phyloP scores from a whole-genome alignment of 2,329 filamentous ascomycete genomes.

The Alternaria arbusti region DNA sequence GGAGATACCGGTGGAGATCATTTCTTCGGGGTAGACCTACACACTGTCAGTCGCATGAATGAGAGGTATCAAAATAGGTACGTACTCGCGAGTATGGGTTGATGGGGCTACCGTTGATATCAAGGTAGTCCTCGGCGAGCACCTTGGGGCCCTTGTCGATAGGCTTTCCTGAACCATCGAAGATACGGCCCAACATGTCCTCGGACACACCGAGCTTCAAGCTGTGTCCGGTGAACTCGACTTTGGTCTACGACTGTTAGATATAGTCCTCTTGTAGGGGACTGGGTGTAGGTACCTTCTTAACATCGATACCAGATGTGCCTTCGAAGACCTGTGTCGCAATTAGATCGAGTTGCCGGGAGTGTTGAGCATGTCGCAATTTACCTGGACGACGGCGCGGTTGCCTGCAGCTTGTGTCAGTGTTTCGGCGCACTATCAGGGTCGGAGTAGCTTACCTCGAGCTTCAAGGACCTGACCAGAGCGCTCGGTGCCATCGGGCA shows the following conservation, averaged over 20 bases:
- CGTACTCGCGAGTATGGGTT: slow-evolving; percentile 95
- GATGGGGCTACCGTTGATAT: slow-evolving; percentile 98
- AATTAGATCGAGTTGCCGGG: slow-evolving; percentile 26
- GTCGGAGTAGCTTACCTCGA: slow-evolving; percentile 69
- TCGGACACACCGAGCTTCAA: slow-evolving; percentile 98
- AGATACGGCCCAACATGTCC: slow-evolving; percentile 99
- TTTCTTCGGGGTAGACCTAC: slow-evolving; percentile 97
- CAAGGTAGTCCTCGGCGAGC: slow-evolving; percentile 94
- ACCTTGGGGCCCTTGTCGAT: slow-evolving; percentile 99
- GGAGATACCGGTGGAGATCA: slow-evolving; percentile 99
- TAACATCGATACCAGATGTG: slow-evolving; percentile 96
- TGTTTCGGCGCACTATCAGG: not conserved
- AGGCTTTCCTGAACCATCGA: slow-evolving; percentile 95
- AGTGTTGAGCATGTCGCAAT: not conserved
- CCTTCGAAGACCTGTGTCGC: slow-evolving; percentile 86
- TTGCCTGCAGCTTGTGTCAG: slow-evolving; percentile 66
- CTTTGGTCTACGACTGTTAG: slow-evolving; percentile 73
- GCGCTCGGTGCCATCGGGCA: slow-evolving; percentile 92
- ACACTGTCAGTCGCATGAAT: slow-evolving; percentile 25
- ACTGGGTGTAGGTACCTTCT: slow-evolving; percentile 67
- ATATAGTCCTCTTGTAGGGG: slow-evolving; percentile 13
- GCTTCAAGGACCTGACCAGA: slow-evolving; percentile 97
- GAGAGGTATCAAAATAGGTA: slow-evolving; percentile 14
- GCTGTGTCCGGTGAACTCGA: slow-evolving; percentile 96
- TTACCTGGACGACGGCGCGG: slow-evolving; percentile 92